phyloP scores from a whole-genome alignment of 2,329 filamentous ascomycete species.

The Cladosporium sp. region DNA sequence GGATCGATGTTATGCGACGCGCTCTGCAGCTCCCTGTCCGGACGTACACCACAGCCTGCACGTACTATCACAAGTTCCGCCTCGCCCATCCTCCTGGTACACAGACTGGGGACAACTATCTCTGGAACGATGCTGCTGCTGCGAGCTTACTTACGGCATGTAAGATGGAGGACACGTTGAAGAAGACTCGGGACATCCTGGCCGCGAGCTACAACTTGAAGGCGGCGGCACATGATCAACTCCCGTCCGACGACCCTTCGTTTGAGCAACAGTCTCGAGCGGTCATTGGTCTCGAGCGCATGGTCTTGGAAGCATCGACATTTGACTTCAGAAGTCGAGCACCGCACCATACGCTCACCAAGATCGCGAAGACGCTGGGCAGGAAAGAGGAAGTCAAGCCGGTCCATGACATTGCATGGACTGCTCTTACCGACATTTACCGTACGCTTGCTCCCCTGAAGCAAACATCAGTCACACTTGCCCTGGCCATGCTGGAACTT shows the following conservation, averaged over 20 bases:
- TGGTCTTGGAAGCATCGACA: constrained; percentile 87
- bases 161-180: constrained; percentile 97
- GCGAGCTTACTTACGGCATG: constrained; percentile 89
- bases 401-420: constrained; percentile 59
- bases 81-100: constrained; percentile 64
- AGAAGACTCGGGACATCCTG: constrained; percentile 91
- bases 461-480: constrained; percentile 82
- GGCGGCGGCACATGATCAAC: constrained; percentile 63
- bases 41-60: constrained; percentile 87
- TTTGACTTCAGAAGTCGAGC: constrained; percentile 93
- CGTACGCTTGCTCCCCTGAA: constrained; percentile 92
- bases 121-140: constrained; percentile 77
- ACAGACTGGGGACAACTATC: constrained; percentile 70
- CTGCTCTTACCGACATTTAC: constrained; percentile 84
- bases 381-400: constrained; percentile 49
- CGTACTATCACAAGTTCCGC: constrained; percentile 92
- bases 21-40: constrained; percentile 82
- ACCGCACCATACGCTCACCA: constrained; percentile 80
- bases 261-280: constrained; percentile 78
- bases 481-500: constrained; percentile 78
- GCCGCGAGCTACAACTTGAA: constrained; percentile 88
- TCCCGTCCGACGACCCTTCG: constrained; percentile 77
- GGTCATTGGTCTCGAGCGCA: constrained; percentile 84
- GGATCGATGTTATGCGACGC: constrained; percentile 82
- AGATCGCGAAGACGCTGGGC: constrained; percentile 53